Evolutionary conservation across 352 stramenopile genomes (phyloP).

Genomic region (Pythium aristosporum): DNA sequence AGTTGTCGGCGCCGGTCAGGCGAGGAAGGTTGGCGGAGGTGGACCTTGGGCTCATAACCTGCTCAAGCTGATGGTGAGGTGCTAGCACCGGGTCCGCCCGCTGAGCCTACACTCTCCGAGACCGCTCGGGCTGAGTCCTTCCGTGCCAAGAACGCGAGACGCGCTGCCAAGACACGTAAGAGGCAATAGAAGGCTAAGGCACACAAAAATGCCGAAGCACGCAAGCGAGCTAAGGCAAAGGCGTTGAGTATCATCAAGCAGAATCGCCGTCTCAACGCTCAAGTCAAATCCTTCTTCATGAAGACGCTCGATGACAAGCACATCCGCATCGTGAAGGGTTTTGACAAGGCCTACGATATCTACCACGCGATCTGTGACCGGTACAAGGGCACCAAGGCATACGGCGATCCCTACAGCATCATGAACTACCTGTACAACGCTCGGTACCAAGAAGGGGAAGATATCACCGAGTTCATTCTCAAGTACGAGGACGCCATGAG

Average conservation of each 20-base stretch:
- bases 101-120: no score
- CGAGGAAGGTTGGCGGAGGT: no score
- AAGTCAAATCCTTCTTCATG: constrained; percentile 5
- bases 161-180: background rate
- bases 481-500: constrained; percentile 13
- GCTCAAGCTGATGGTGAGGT: no score
- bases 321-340: constrained; percentile 2
- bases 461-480: constrained; percentile 17
- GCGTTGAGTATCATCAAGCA: background rate
- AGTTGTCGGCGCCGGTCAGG: no score
- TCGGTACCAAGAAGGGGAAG: constrained; percentile 6
- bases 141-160: background rate
- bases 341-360: constrained; percentile 9
- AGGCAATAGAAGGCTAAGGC: background rate
- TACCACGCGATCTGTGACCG: constrained; percentile 10
- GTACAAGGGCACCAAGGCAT: constrained; percentile 13
- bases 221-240: no score
- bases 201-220: background rate
- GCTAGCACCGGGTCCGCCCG: no score
- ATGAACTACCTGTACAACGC: constrained; percentile 12
- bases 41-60: no score
- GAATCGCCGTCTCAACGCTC: background rate
- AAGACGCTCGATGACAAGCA: constrained; percentile 11
- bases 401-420: constrained; percentile 15
- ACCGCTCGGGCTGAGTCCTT: background rate